Base-by-base conservation (phyloP, 176 grass and related monocot genomes). In the Zoysia japonica region DNA sequence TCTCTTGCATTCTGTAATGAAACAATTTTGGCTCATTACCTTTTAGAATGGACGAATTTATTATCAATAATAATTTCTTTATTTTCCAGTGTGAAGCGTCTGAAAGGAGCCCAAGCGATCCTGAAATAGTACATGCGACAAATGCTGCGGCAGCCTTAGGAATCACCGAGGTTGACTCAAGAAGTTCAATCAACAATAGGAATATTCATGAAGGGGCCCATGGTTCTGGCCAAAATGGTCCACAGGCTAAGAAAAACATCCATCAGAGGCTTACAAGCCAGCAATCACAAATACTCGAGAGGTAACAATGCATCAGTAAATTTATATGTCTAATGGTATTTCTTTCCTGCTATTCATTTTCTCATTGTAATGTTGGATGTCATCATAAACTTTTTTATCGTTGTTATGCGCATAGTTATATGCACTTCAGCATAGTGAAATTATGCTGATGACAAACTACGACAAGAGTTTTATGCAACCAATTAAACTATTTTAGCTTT, bases 211-310 rank as follows among this genome's bases (percentile, higher is more conserved):
- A 37, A 41, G 46, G 3, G 9, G 74, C 7, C 36, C 12, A 7
- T n/a, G 9, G 3, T 10, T 52, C 74, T 37, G 35, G 10, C 4
- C 64, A 69, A 6, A 65, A 55, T 14, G 65, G 40, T 10, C 3
- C 56, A 42, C 65, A 40, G 9, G 61, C 7, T 71, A 77, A 65
- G 73, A 88, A 54, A 20, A 88, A 38, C 47, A 49, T 16, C 7
- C 54, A 80, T 2, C 70, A 80, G 1, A 84, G 81, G 70, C 55
- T 84, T 53, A 80, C 20, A 61, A 14, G 10, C 14, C 2, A 45
- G 43, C 86, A 88, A 65, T 46, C 56, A 1, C 63, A 88, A 15
- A 9, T 75, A 41, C 76, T 88, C 7, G 81, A 88, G n/a, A 28
- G 63, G 86, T 78, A 20, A 11, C 12, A 76, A 10, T 59, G 44